A percentile compares a stretch with the other conserved stretches of the same genome.
phyloP scores from a whole-genome alignment of 176 grass and related monocot species.

The Alloteropsis semialata region DNA sequence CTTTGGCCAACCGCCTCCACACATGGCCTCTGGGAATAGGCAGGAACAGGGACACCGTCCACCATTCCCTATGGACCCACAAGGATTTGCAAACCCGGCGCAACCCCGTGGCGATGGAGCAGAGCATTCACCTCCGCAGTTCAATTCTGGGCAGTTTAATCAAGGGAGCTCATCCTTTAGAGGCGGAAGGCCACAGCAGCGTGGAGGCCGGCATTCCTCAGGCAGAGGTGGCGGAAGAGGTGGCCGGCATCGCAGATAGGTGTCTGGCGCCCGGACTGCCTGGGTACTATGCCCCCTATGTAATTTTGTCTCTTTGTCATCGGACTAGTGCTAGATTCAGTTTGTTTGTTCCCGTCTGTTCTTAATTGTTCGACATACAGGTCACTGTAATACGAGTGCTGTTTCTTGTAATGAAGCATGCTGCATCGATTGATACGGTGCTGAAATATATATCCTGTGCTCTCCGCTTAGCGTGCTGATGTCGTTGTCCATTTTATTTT shows the following conservation, averaged over 20 bases:
- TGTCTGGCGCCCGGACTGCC: neutral
- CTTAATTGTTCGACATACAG: neutral
- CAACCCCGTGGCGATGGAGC: constrained; percentile 6
- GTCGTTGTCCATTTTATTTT: neutral
- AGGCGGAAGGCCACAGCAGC: constrained; percentile 40
- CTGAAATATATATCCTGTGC: neutral
- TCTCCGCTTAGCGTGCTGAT: neutral
- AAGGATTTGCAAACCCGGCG: constrained; percentile 17
- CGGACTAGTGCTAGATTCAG: neutral
- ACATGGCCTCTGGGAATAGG: constrained; percentile 19
- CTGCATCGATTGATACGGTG: neutral
- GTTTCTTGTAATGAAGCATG: neutral
- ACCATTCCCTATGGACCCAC: constrained; percentile 18
- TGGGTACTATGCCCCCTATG: neutral
- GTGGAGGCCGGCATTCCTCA: constrained; percentile 48
- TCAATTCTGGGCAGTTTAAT: constrained; percentile 44
- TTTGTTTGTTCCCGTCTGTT: neutral
- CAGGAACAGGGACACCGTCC: constrained; percentile 24
- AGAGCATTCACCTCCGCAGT: constrained; percentile 12
- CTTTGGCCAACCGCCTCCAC: constrained; percentile 24
- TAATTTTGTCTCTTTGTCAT: constrained; percentile 3
- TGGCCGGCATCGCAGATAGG: constrained; percentile 31
- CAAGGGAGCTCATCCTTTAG: constrained; percentile 50
- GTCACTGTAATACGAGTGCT: neutral
- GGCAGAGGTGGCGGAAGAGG: constrained; percentile 46